Conservation (phyloP, 371 early-diverging fungal species). For the Umbelopsis sp. region DNA sequence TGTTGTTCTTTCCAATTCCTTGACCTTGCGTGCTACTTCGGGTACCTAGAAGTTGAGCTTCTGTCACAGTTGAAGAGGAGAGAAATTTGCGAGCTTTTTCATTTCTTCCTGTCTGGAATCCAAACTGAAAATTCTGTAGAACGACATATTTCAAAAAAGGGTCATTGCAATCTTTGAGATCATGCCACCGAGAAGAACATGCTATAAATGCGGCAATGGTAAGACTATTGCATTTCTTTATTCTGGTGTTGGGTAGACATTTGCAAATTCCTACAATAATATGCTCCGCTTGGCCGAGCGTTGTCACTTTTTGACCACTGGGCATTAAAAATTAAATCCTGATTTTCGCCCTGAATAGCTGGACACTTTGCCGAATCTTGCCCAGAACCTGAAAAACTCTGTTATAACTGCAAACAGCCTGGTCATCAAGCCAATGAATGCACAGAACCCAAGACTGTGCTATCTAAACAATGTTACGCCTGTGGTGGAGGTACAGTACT, state of each 20-base stretch:
- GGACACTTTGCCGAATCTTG: constrained; percentile 58
- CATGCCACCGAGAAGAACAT: constrained; percentile 48
- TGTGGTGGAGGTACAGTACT: constrained; percentile 59
- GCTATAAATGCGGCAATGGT: constrained; percentile 66
- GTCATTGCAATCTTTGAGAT: background rate
- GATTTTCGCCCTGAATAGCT: constrained; percentile 28
- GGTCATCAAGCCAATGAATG: constrained; percentile 64
- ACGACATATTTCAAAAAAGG: background rate
- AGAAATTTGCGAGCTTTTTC: background rate
- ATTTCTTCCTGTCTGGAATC: too few species aligned
- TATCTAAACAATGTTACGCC: constrained; percentile 61
- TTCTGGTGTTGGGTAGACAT: background rate
- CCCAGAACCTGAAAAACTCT: constrained; percentile 55
- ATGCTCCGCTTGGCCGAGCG: background rate
- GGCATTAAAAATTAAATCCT: background rate
- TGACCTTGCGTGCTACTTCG: background rate
- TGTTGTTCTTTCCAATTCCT: background rate
- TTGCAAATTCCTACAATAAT: background rate
- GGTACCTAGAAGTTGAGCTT: constrained; percentile 2
- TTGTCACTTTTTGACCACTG: background rate
- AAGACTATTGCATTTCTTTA: constrained; percentile 18
- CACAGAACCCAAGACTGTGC: constrained; percentile 53
- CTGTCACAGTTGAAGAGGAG: constrained; percentile 1
- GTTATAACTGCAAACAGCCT: constrained; percentile 64
- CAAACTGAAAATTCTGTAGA: background rate